Evolutionary conservation across 176 grass and related monocot genomes (phyloP).

Genomic region (Echinochloa phyllopogon): DNA sequence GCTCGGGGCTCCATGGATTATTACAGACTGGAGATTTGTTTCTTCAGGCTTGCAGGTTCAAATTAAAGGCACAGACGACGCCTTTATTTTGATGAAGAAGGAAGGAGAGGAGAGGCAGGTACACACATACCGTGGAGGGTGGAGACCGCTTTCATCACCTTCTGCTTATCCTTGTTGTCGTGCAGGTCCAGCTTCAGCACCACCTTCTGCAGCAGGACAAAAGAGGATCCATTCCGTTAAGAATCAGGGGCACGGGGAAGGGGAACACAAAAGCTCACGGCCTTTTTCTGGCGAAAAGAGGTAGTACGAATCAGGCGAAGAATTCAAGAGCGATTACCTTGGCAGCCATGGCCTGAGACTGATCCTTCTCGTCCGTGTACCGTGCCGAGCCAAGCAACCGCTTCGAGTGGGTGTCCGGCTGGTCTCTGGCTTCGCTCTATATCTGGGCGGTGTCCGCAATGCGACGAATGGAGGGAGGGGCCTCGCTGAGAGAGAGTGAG

Average conservation of each 20-base stretch:
- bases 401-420: not conserved
- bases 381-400: not conserved
- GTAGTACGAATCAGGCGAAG: not conserved
- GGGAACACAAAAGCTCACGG: not conserved
- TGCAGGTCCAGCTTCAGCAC: conserved; percentile 85
- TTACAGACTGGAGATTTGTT: not conserved
- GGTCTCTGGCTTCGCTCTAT: not conserved
- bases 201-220: conserved; percentile 48
- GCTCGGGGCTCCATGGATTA: not conserved
- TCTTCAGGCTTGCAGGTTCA: not conserved
- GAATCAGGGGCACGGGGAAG: not conserved
- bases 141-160: conserved; percentile 73
- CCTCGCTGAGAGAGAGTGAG: not conserved
- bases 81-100: no score
- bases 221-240: not conserved
- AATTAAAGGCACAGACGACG: no score
- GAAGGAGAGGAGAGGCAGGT: not conserved
- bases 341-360: not conserved
- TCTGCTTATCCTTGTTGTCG: conserved; percentile 77
- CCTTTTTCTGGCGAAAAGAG: not conserved
- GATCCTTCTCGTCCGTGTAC: not conserved
- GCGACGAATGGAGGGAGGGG: not conserved
- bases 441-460: not conserved
- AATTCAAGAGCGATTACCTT: not conserved
- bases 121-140: conserved; percentile 46